phyloP scores from a whole-genome alignment of 2,329 filamentous ascomycete genomes.

The Epicoccum nigrum region DNA sequence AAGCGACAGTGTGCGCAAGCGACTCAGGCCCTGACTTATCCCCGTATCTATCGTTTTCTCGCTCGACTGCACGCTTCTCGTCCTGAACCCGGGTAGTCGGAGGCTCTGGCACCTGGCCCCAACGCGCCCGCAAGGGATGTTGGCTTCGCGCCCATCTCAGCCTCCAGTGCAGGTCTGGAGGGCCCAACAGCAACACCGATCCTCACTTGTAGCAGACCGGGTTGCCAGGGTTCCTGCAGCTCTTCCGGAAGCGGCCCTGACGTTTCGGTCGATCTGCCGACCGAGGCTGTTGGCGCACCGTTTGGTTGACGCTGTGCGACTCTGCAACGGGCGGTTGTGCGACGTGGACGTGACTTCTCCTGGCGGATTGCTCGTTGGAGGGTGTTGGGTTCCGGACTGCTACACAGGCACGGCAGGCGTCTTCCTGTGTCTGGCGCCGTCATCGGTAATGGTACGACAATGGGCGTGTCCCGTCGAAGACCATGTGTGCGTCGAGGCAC shows the following conservation, averaged over 20 bases:
- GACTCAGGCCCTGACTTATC: slow-evolving; percentile 20
- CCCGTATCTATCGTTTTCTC: slow-evolving; percentile 25
- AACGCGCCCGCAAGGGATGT: slow-evolving; percentile 30
- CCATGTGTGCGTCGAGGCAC: slow-evolving; percentile 7
- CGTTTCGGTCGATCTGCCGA: slow-evolving; percentile 25
- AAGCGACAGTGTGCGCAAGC: slow-evolving; percentile 9
- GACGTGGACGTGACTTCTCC: slow-evolving; percentile 9
- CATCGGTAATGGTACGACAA: slow-evolving; percentile 14
- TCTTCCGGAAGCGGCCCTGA: slow-evolving; percentile 22
- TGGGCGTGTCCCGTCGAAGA: slow-evolving; percentile 5
- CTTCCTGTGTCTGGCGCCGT: slow-evolving; percentile 8
- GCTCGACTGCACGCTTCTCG: slow-evolving; percentile 23
- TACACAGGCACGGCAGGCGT: slow-evolving; percentile 18
- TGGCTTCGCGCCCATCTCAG: slow-evolving; percentile 7
- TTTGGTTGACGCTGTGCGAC: slow-evolving; percentile 22
- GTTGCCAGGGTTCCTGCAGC: slow-evolving; percentile 22
- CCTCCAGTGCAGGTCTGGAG: slow-evolving; percentile 12
- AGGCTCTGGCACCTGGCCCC: slow-evolving; percentile 13
- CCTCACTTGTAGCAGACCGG: slow-evolving; percentile 16
- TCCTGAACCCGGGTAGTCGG: slow-evolving; percentile 33
- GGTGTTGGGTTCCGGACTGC: slow-evolving; percentile 9
- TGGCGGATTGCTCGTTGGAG: slow-evolving; percentile 5
- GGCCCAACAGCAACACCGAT: slow-evolving; percentile 7
- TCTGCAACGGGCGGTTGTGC: slow-evolving; percentile 19
- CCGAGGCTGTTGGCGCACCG: slow-evolving; percentile 16